phyloP scores from a whole-genome alignment of 179 eudicot species.

The Silene noctiflora region DNA sequence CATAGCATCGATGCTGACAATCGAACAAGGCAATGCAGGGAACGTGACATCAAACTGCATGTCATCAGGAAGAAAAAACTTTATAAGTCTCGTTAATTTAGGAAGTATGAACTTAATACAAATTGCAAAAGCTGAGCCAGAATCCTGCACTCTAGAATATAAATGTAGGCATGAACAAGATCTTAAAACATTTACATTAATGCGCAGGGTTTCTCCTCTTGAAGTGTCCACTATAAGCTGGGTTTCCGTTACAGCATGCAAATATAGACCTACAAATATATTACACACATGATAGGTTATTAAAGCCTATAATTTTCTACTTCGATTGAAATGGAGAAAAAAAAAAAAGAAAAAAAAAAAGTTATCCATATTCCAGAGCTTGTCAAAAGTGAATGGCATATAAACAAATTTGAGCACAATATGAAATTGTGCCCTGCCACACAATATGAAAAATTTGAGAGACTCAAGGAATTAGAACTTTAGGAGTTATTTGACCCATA shows the following conservation, averaged over 20 bases:
- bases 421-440: background rate
- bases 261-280: conserved; percentile 64
- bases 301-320: background rate
- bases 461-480: background rate
- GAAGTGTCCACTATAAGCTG: conserved; percentile 91
- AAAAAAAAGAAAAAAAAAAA: background rate
- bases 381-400: background rate
- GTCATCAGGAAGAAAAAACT: conserved; percentile 17
- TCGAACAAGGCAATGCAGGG: conserved; percentile 87
- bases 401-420: background rate
- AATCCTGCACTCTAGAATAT: background rate
- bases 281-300: background rate
- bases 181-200: conserved; percentile 52
- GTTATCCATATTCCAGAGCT: background rate
- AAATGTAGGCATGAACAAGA: background rate
- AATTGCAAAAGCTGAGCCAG: conserved; percentile 6
- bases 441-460: background rate
- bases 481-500: background rate
- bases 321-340: background rate
- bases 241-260: conserved; percentile 75
- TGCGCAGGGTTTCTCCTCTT: conserved; percentile 80
- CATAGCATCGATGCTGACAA: conserved; percentile 95
- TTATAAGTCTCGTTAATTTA: background rate
- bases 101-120: background rate
- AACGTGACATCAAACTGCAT: conserved; percentile 97